Base-by-base conservation (phyloP, 495 filamentous ascomycete genomes). In the Paragyromitra xinjiangensis region DNA sequence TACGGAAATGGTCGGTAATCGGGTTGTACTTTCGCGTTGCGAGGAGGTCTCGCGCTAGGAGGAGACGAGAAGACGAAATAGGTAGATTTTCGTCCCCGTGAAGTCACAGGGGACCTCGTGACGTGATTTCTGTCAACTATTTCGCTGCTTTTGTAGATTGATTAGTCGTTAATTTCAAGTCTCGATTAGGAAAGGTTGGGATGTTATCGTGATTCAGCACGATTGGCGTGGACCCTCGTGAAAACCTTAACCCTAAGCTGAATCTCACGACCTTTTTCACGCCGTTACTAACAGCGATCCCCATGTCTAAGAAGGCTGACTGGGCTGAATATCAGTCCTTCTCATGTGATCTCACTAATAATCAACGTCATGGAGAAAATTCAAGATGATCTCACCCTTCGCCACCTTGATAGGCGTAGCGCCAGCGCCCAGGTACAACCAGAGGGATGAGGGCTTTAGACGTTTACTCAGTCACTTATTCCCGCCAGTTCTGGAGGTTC, bases 161-260 rank as follows among this genome's bases (percentile, higher is more conserved):
- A 24, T 66, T 59, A 72, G 64, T 48, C 74, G 50, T 29, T 73
- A 73, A 77, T 77, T 61, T 77, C 51, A 73, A 24, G 62, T 73
- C 69, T 42, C 39, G 34, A 65, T 44, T 59, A 66, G 69, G 74
- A 73, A 77, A 77, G 29, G 56, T 29, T 16, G 1, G 40, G 51
- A 56, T 39, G 39, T 58, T 64, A 64, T 71, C 73, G 62, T 37
- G 45, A 73, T 73, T 50, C 64, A 62, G 50, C 50, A 16, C 56
- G 12, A 45, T 39, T 75, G 66, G 73, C 70, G 69, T 75, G 42
- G 42, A 16, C 14, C 26, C 56, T 51, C 56, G 44, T 34, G 53
- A 26, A 58, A 58, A 50, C 56, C 7, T 19, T 62, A 63, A 34
- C 58, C 34, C 34, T 16, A 37, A 22, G 26, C 12, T 61, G 29